phyloP scores from a whole-genome alignment of 345 rosid genomes.

The Melaleuca quinquenervia region DNA sequence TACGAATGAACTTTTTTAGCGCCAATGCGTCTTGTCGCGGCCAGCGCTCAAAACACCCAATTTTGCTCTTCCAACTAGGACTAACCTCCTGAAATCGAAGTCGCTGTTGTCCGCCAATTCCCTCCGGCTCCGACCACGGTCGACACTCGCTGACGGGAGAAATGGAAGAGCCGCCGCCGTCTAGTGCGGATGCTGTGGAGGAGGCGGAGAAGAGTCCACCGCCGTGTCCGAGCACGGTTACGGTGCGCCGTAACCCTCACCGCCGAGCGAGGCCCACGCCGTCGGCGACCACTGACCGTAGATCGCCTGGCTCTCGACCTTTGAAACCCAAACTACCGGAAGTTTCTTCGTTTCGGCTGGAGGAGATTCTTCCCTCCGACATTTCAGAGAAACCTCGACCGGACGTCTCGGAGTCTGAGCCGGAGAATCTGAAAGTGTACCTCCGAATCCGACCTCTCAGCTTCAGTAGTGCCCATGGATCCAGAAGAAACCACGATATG shows the following conservation, averaged over 20 bases:
- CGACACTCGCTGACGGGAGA: neutral
- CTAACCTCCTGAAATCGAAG: neutral
- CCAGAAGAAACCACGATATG: neutral
- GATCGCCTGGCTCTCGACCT: neutral
- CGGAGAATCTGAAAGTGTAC: slow-evolving; percentile 54
- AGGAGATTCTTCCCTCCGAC: slow-evolving; percentile 46
- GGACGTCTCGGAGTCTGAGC: neutral
- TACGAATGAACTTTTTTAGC: neutral
- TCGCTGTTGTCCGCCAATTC: neutral
- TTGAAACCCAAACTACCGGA: slow-evolving; percentile 4
- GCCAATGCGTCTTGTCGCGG: neutral
- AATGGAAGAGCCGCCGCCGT: neutral
- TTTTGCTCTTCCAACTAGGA: neutral
- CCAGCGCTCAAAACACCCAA: neutral
- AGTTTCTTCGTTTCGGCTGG: slow-evolving; percentile 47
- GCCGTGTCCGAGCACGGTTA: slow-evolving; percentile 37
- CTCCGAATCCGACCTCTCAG: slow-evolving; percentile 48
- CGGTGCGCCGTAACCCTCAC: slow-evolving; percentile 68
- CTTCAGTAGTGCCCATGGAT: neutral
- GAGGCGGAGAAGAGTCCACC: slow-evolving; percentile 12
- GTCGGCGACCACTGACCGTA: slow-evolving; percentile 1
- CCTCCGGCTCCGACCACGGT: neutral
- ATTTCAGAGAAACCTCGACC: neutral
- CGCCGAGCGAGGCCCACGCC: slow-evolving; percentile 70
- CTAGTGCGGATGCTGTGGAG: neutral